These are phyloP conservation scores for Sapria himalayana DNA, from an alignment of 345 rosid species.

Conservation along the genomic window DNA sequence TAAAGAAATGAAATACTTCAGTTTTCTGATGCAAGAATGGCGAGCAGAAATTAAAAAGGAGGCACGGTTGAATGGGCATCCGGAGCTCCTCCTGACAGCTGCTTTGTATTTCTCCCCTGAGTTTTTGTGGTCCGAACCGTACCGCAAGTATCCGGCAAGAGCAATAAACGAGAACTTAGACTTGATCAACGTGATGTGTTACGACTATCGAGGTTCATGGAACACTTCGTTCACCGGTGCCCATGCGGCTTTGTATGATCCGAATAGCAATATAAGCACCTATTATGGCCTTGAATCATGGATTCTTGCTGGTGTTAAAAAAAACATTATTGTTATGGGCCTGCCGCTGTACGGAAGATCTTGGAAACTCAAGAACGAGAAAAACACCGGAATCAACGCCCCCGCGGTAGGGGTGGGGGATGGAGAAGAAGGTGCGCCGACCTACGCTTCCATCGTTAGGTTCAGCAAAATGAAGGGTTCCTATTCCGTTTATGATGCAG, in stretches of 20 bases:
- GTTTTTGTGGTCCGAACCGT: conserved; percentile 6
- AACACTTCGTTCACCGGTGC: conserved; percentile 20
- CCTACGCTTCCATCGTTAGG: conserved; percentile 8
- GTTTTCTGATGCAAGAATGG: conserved; percentile 21
- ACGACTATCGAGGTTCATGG: conserved; percentile 34
- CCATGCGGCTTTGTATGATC: conserved; percentile 37
- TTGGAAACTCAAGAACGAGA: conserved; percentile 30
- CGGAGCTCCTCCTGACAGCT: conserved; percentile 28
- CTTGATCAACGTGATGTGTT: conserved; percentile 44
- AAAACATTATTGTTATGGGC: conserved; percentile 33
- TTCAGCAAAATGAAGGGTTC: conserved; percentile 18
- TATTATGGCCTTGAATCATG: conserved; percentile 33
- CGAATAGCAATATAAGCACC: conserved; percentile 34
- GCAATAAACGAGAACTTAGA: conserved; percentile 25
- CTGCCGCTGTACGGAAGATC: conserved; percentile 42
- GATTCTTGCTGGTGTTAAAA: conserved; percentile 28
- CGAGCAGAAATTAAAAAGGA: conserved; percentile 16
- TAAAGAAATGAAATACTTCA: conserved; percentile 19
- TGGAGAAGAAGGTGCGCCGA: conserved; percentile 13
- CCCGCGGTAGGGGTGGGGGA: conserved; percentile 21
- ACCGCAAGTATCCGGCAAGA: conserved; percentile 15
- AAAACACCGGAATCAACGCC: conserved; percentile 25
- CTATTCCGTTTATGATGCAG: conserved; percentile 16
- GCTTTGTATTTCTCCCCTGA: conserved; percentile 29
- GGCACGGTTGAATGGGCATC: conserved; percentile 13